phyloP scores from a whole-genome alignment of 73 alveolate genomes.

The Paramecium sexaurelia region DNA sequence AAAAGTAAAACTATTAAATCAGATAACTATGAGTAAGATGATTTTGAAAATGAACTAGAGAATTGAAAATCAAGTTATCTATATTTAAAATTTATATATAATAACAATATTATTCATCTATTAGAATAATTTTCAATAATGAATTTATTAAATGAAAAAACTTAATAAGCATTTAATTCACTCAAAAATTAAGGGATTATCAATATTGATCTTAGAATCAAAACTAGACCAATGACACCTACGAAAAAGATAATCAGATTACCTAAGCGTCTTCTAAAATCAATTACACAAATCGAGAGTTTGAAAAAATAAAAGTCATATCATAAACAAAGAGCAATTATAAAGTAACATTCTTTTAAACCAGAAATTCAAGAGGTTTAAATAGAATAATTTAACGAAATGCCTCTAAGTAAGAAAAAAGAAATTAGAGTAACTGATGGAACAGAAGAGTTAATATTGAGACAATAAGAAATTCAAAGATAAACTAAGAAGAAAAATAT shows the following conservation, averaged over 20 bases:
- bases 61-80: not conserved
- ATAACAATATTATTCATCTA: not conserved
- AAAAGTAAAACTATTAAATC: not conserved
- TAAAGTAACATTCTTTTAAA: not conserved
- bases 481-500: conserved; percentile 15
- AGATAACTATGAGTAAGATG: not conserved
- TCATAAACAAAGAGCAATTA: not conserved
- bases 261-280: not conserved
- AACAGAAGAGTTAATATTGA: not conserved
- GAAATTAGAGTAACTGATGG: conserved; percentile 41
- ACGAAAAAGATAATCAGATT: not conserved
- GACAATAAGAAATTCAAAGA: not conserved
- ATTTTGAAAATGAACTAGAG: not conserved
- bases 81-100: not conserved
- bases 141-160: not conserved
- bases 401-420: not conserved
- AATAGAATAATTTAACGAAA: not conserved
- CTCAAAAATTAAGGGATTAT: not conserved
- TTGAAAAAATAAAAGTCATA: not conserved
- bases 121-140: not conserved
- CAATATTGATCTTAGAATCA: not conserved
- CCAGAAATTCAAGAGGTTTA: not conserved
- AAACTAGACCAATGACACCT: not conserved
- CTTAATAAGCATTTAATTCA: not conserved
- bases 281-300: not conserved